A percentile compares a stretch with the other conserved stretches of the same genome.
These are phyloP conservation scores for Fagus crenata DNA, from an alignment of 306 rosid genomes.

Conservation along the genomic window DNA sequence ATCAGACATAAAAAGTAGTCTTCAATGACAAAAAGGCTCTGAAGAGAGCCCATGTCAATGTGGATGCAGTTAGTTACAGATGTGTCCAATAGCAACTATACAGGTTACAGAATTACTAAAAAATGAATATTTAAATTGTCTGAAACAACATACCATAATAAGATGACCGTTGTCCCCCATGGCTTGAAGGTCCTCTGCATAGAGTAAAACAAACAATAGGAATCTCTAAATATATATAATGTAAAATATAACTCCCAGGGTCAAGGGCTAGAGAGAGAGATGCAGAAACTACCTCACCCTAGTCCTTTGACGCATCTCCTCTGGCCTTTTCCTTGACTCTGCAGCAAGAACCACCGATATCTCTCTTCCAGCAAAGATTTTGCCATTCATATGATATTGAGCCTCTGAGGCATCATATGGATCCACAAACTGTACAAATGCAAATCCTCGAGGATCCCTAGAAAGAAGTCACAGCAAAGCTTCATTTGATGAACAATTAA, in stretches of 20 bases:
- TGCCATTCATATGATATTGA: constrained; percentile 94
- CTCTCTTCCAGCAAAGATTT: constrained; percentile 96
- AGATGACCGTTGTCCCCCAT: constrained; percentile 76
- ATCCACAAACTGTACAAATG: constrained; percentile 97
- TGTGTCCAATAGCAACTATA: not conserved
- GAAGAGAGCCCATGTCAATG: not conserved
- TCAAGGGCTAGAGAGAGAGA: constrained; percentile 1
- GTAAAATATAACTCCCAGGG: not conserved
- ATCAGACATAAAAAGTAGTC: not conserved
- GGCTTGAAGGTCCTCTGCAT: constrained; percentile 61
- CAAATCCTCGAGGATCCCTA: constrained; percentile 99
- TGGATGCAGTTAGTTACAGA: not conserved
- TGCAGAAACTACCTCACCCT: constrained; percentile 55
- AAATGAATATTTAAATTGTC: not conserved
- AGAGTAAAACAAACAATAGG: constrained; percentile 19
- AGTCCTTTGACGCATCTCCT: constrained; percentile 87
- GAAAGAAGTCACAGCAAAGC: constrained; percentile 34
- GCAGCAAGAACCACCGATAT: constrained; percentile 91
- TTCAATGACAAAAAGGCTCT: constrained; percentile 2
- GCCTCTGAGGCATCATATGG: constrained; percentile 93
- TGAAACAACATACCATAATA: constrained; percentile 60
- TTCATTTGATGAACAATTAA: constrained; percentile 36
- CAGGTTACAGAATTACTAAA: not conserved
- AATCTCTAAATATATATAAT: constrained; percentile 20
- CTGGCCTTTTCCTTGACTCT: constrained; percentile 96